These are phyloP conservation scores for Juglanconis oblonga DNA, from an alignment of 2,329 filamentous ascomycete species.

Conservation along the genomic window DNA sequence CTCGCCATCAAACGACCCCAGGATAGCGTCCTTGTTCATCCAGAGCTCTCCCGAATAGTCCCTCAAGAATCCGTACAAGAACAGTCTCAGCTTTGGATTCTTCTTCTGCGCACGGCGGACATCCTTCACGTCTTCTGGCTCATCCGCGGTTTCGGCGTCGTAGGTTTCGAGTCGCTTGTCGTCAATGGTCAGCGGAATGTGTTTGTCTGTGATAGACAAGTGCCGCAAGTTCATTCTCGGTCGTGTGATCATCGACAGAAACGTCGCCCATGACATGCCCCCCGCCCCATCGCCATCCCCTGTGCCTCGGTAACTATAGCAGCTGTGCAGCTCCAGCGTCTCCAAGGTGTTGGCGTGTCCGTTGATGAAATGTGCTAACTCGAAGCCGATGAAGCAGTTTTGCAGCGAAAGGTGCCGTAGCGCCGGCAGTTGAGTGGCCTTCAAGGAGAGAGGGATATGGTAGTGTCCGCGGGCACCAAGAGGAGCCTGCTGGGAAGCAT, in stretches of 20 bases:
- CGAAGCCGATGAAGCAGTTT: constrained; percentile 19
- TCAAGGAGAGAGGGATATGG: constrained; percentile 16
- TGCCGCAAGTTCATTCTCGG: constrained; percentile 5
- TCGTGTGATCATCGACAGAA: constrained; percentile 12
- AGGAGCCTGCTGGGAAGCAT: constrained; percentile 15
- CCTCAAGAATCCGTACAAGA: constrained; percentile 15
- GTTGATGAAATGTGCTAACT: constrained; percentile 19
- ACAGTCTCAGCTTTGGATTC: constrained; percentile 8
- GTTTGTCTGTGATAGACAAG: constrained; percentile 5
- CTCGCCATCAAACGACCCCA: constrained; percentile 10
- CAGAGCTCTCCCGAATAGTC: constrained; percentile 18
- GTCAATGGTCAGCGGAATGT: constrained; percentile 16
- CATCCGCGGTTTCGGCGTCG: constrained; percentile 9
- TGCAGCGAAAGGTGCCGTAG: constrained; percentile 13
- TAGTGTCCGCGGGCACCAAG: constrained; percentile 14
- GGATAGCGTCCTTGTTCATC: constrained; percentile 19
- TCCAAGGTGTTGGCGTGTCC: constrained; percentile 5
- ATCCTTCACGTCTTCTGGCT: constrained; percentile 17
- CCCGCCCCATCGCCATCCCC: background rate
- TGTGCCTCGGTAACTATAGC: constrained; percentile 14
- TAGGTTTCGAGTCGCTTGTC: constrained; percentile 10
- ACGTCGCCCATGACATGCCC: constrained; percentile 16
- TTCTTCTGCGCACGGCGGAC: constrained; percentile 12
- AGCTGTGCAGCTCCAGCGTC: constrained; percentile 15
- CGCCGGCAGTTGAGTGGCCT: constrained; percentile 15